phyloP scores from a whole-genome alignment of 2,329 filamentous ascomycete genomes.

The Phyllosticta citribraziliensis region DNA sequence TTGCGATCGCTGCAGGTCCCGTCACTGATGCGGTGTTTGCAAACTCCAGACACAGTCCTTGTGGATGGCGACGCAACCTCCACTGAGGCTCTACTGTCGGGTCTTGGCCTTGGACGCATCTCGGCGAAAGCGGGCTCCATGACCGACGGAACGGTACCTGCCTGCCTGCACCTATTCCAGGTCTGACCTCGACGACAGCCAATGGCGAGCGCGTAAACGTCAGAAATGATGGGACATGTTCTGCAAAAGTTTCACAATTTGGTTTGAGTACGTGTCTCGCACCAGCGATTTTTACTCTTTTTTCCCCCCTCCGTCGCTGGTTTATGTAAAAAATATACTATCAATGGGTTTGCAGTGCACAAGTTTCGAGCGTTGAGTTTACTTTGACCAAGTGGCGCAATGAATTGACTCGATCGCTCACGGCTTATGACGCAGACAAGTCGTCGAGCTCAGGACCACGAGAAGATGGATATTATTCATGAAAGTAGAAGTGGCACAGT shows the following conservation, averaged over 20 bases:
- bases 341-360: not conserved
- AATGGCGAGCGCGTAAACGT: not conserved
- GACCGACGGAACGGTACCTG: not conserved
- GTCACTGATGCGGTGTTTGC: constrained; percentile 3
- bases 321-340: not conserved
- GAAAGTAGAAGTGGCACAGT: not conserved
- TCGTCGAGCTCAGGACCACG: not conserved
- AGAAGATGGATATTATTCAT: not conserved
- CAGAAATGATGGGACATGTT: not conserved
- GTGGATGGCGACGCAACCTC: not conserved
- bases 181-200: not conserved
- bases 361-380: not conserved
- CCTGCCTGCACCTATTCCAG: too few relatives aligned
- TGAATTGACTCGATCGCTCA: not conserved
- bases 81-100: constrained; percentile 9
- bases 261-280: not conserved
- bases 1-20: not conserved
- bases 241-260: not conserved
- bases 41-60: not conserved
- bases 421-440: not conserved
- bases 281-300: not conserved
- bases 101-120: constrained; percentile 5
- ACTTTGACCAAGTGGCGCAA: not conserved
- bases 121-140: not conserved
- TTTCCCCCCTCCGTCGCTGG: not conserved